These are phyloP conservation scores for Colletotrichum chrysophilum DNA, from an alignment of 2,329 filamentous ascomycete species.

Conservation along the genomic window DNA sequence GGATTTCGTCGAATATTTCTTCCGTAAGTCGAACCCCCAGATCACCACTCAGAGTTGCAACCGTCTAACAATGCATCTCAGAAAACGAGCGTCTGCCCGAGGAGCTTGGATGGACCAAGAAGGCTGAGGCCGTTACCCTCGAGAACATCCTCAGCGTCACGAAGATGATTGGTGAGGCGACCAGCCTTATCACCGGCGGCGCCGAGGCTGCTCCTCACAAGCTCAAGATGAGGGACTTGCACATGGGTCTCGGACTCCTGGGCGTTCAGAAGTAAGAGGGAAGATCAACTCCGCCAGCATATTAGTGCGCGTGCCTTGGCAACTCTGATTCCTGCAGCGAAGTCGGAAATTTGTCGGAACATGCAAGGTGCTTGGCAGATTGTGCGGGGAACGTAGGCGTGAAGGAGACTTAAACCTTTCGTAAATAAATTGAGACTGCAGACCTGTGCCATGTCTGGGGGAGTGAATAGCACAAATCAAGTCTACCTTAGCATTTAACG, in stretches of 20 bases:
- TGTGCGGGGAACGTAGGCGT: neutral
- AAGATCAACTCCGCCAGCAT: neutral
- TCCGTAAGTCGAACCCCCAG: conserved; percentile 37
- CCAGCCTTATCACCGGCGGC: neutral
- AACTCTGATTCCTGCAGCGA: neutral
- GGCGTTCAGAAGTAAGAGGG: neutral
- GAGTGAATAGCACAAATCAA: neutral
- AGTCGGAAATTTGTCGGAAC: neutral
- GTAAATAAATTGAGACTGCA: neutral
- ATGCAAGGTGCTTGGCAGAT: neutral
- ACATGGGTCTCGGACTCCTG: neutral
- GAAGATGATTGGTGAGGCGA: conserved; percentile 1
- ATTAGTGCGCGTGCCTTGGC: neutral
- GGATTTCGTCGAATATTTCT: conserved; percentile 48
- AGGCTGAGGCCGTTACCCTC: neutral
- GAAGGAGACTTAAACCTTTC: neutral
- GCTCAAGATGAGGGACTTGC: neutral
- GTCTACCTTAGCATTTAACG: neutral
- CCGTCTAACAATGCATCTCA: neutral
- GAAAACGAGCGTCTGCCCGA: conserved; percentile 17
- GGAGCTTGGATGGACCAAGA: conserved; percentile 15
- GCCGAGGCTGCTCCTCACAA: neutral
- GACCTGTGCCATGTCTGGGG: neutral
- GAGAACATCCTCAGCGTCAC: conserved; percentile 2
- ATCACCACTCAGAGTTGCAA: no score